A percentile compares a stretch with the other conserved stretches of the same genome.
Conservation (phyloP, 176 grass and related monocot genomes). For the Pontederia crassipes region DNA sequence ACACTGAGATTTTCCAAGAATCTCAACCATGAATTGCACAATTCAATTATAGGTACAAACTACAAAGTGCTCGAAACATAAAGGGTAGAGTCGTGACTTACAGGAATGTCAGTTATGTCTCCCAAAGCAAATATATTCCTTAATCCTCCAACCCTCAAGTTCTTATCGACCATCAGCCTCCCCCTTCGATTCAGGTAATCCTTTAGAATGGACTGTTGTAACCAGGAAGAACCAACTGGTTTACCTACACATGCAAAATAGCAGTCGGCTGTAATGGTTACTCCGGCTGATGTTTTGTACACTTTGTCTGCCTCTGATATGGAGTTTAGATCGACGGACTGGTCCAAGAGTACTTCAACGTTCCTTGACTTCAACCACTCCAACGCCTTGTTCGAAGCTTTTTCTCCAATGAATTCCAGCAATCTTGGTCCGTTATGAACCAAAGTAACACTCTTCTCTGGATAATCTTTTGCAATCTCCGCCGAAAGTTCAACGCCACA, state of each 20-base stretch:
- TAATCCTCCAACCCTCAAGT: constrained; percentile 28
- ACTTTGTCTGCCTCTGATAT: neutral
- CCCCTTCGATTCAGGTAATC: constrained; percentile 24
- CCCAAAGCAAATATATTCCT: constrained; percentile 61
- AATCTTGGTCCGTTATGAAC: constrained; percentile 43
- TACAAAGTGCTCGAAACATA: too few species aligned
- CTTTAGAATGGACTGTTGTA: constrained; percentile 19
- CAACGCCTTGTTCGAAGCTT: constrained; percentile 43
- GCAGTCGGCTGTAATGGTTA: constrained; percentile 40
- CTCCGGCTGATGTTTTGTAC: constrained; percentile 49
- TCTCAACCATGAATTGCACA: neutral
- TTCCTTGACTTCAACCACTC: constrained; percentile 63
- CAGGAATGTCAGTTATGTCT: constrained; percentile 39
- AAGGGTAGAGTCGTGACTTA: neutral
- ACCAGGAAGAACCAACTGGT: constrained; percentile 40
- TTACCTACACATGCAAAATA: constrained; percentile 36
- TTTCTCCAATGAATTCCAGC: constrained; percentile 31
- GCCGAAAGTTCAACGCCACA: constrained; percentile 57
- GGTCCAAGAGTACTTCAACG: constrained; percentile 54
- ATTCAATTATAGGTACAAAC: neutral
- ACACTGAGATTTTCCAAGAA: neutral
- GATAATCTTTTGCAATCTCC: constrained; percentile 39
- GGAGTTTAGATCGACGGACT: constrained; percentile 29
- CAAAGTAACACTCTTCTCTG: constrained; percentile 49
- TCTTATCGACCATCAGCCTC: constrained; percentile 27